phyloP scores from a whole-genome alignment of 192 early-diverging fungal species.

The Diversispora eburnea region DNA sequence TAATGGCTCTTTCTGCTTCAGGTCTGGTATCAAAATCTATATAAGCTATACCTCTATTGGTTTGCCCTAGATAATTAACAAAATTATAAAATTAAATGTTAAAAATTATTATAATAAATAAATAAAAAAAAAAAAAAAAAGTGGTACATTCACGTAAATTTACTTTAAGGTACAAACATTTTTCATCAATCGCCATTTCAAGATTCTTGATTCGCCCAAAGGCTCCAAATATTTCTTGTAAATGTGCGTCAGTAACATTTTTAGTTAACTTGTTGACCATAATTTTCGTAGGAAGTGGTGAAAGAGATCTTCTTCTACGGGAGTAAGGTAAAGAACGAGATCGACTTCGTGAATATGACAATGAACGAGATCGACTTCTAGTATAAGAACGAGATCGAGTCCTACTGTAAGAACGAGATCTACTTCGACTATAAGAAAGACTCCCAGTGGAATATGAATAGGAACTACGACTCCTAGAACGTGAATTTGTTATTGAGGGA shows the following conservation, averaged over 20 bases:
- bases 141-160: background rate
- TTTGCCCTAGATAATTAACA: constrained; percentile 25
- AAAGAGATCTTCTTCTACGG: constrained; percentile 4
- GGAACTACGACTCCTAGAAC: constrained; percentile 31
- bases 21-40: constrained; percentile 39
- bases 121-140: background rate
- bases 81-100: background rate
- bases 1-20: constrained; percentile 44
- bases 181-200: constrained; percentile 39
- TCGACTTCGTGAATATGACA: constrained; percentile 30
- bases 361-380: constrained; percentile 23
- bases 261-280: constrained; percentile 40
- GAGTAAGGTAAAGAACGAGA: constrained; percentile 18
- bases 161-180: constrained; percentile 29
- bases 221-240: constrained; percentile 41
- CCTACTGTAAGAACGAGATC: constrained; percentile 23
- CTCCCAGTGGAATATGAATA: constrained; percentile 25
- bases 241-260: constrained; percentile 42
- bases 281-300: constrained; percentile 28
- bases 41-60: constrained; percentile 42
- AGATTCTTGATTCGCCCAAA: constrained; percentile 34
- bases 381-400: constrained; percentile 29
- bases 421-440: constrained; percentile 29
- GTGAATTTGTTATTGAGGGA: background rate
- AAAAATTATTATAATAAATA: background rate